Evolutionary conservation across 2,329 filamentous ascomycete genomes (phyloP).

Genomic region (Chaetoscypha palmicola): DNA sequence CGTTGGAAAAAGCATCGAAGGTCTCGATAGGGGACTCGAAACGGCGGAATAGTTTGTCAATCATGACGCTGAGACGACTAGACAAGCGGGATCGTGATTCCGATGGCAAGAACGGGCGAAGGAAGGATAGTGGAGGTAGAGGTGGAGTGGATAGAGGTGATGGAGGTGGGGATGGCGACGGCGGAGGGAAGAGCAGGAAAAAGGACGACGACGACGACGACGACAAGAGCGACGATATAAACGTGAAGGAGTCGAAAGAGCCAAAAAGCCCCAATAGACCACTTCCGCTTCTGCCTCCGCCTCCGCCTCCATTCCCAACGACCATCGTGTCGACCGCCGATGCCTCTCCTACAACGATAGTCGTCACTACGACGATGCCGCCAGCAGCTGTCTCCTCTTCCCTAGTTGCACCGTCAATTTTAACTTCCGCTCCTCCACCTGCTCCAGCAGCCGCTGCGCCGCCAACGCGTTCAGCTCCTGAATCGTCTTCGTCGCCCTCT

Average conservation of each 20-base stretch:
- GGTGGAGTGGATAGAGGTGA: slow-evolving; percentile 1
- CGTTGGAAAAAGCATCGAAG: slow-evolving; percentile 20
- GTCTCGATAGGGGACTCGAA: slow-evolving; percentile 11
- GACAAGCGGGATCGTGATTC: slow-evolving; percentile 1
- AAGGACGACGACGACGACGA: neutral
- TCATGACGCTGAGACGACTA: neutral
- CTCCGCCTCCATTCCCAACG: too few relatives aligned
- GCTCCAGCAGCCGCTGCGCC: neutral
- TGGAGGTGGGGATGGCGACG: slow-evolving; percentile 7
- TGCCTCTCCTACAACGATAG: slow-evolving; percentile 2
- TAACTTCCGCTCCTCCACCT: slow-evolving; percentile 2
- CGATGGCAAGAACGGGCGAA: neutral
- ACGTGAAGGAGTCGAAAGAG: neutral
- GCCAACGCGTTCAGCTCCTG: neutral
- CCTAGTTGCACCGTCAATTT: slow-evolving; percentile 4
- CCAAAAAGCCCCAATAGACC: neutral
- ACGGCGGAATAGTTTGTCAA: slow-evolving; percentile 8
- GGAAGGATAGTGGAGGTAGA: neutral
- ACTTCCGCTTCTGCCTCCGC: neutral
- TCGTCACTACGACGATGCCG: slow-evolving; percentile 10
- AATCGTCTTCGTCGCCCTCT: neutral
- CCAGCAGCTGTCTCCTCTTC: neutral
- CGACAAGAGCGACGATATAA: slow-evolving; percentile 1
- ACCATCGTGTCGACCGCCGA: neutral
- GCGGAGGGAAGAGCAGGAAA: slow-evolving; percentile 1